phyloP scores from a whole-genome alignment of 2,329 filamentous ascomycete genomes.

The Knufia fluminis region DNA sequence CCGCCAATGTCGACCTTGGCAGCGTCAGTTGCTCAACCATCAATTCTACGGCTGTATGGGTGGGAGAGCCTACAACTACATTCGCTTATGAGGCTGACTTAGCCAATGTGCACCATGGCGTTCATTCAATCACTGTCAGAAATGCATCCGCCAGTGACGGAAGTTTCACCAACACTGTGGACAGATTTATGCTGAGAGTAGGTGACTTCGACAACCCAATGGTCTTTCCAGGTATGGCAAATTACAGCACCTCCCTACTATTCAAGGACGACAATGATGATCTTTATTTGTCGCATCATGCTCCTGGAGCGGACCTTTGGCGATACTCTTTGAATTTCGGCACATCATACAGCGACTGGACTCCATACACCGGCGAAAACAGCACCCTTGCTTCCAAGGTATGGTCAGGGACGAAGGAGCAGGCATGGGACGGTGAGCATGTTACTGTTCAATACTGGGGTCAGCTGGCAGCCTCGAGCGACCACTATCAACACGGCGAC shows the following conservation, averaged over 20 bases:
- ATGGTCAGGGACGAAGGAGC: conserved; percentile 42
- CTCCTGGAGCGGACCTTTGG: conserved; percentile 45
- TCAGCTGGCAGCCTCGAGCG: conserved; percentile 40
- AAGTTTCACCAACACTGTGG: conserved; percentile 35
- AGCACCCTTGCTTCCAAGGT: conserved; percentile 31
- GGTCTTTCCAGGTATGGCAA: conserved; percentile 43
- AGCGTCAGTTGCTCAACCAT: conserved; percentile 33
- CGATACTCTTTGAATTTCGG: conserved; percentile 47
- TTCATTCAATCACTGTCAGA: conserved; percentile 43
- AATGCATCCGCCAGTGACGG: conserved; percentile 34
- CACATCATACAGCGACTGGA: conserved; percentile 44
- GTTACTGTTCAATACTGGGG: conserved; percentile 49
- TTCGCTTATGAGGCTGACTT: conserved; percentile 41
- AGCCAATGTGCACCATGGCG: conserved; percentile 43
- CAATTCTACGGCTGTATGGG: conserved; percentile 32
- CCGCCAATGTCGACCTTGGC: conserved; percentile 30
- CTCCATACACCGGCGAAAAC: conserved; percentile 37
- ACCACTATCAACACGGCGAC: conserved; percentile 45
- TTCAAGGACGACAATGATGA: conserved; percentile 26
- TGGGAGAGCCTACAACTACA: conserved; percentile 32
- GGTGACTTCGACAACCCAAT: conserved; percentile 47
- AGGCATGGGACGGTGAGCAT: conserved; percentile 46
- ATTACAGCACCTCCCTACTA: conserved; percentile 45
- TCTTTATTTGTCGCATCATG: conserved; percentile 40
- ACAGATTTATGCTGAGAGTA: conserved; percentile 46